Evolutionary conservation across 805 yeast genomes (phyloP), one percentile per base, ranked within the genome.

Genomic region (Grigorovia transvaalensis): DNA sequence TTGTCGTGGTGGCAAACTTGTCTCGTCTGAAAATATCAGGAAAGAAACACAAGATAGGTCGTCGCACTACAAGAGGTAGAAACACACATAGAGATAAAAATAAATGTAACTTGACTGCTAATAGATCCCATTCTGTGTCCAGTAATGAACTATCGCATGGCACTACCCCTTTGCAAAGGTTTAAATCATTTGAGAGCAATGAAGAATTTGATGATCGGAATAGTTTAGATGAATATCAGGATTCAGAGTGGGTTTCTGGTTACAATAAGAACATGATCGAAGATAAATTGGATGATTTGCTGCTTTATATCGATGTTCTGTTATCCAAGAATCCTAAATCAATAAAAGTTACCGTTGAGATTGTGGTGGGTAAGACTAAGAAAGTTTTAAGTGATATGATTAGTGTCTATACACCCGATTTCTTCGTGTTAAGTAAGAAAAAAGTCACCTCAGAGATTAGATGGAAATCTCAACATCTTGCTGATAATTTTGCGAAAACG

Each of bases 1-100:
- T 86, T 12, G 78, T 85, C 3, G 75, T 86, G 8, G 76, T 80
- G 6, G 74, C 89, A 1, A 68, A 64, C 51, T 50, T 68, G 20
- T 68, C 70, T 17, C 42, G 42, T 38, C 15, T 38, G 4, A 5
- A 38, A 38, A 5, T 11, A 11, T 33, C n/a, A 13, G 17, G 15
- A 38, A 38, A 15, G 42, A 38, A 13, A 13, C 3, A 12, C 17
- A n/a, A 38, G 38, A n/a, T n/a, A n/a, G n/a, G n/a, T n/a, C 38
- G 4, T 13, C 38, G 15, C n/a, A 35, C 4, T n/a, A n/a, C n/a
- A 13, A 38, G 42, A 38, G 42, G 42, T 9, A 38, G 42, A 38
- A 7, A 3, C 3, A 13, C 12, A 45, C 33, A 20, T 12, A 17
- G 44, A n/a, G 33, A 41, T 9, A 29, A 46, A 29, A 52, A 56